Evolutionary conservation across 495 filamentous ascomycete genomes (phyloP).

Genomic region (Penicillium roqueforti): DNA sequence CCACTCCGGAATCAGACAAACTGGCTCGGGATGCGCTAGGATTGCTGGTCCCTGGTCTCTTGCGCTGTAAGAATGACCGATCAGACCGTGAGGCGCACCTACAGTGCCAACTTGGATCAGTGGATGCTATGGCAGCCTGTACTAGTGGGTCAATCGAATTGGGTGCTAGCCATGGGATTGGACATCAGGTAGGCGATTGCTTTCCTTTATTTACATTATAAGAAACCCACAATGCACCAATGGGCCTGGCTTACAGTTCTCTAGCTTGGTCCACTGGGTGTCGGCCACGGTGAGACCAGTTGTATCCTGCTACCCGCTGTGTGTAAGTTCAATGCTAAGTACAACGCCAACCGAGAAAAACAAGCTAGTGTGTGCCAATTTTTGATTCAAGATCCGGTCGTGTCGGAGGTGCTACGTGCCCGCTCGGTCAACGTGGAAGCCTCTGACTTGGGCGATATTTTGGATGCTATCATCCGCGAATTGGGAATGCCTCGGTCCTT

Average conservation of each 20-base stretch:
- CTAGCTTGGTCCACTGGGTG: conserved; percentile 56
- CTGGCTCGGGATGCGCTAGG: conserved; percentile 43
- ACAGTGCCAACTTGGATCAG: conserved; percentile 51
- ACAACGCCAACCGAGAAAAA: conserved; percentile 42
- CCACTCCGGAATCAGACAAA: conserved; percentile 38
- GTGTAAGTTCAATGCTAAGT: conserved; percentile 53
- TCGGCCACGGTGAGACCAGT: conserved; percentile 63
- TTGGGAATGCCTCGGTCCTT: conserved; percentile 54
- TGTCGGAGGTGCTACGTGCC: conserved; percentile 38
- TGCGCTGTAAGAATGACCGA: conserved; percentile 44
- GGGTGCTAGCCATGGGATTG: conserved; percentile 62
- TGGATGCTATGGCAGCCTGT: conserved; percentile 53
- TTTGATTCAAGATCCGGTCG: conserved; percentile 44
- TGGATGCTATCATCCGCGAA: conserved; percentile 52
- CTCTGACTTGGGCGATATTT: conserved; percentile 50
- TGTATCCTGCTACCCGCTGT: conserved; percentile 61
- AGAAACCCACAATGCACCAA: neutral
- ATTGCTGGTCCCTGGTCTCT: conserved; percentile 47
- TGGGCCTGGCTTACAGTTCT: neutral
- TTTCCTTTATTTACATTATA: neutral
- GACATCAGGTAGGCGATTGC: conserved; percentile 49
- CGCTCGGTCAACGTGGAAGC: conserved; percentile 31
- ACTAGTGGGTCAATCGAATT: conserved; percentile 42
- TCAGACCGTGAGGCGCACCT: conserved; percentile 46
- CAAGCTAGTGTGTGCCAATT: conserved; percentile 47